These are phyloP conservation scores for Chaetomium cochliodes DNA, from an alignment of 495 filamentous ascomycete species.

Conservation along the genomic window DNA sequence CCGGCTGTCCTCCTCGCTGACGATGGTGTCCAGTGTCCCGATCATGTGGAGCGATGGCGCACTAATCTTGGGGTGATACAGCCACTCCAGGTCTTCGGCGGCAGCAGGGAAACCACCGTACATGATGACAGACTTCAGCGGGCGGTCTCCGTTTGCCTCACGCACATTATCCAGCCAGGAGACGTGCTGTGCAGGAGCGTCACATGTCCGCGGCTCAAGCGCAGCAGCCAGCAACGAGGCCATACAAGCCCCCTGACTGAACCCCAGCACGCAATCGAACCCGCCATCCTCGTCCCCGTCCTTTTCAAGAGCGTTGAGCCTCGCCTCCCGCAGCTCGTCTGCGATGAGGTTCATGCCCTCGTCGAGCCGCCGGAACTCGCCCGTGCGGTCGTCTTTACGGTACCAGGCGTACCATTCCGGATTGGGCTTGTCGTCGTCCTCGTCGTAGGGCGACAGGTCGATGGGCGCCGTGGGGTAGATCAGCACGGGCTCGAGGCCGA, in stretches of 20 bases:
- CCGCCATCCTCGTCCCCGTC: slow-evolving; percentile 44
- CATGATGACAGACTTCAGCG: slow-evolving; percentile 72
- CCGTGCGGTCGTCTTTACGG: slow-evolving; percentile 59
- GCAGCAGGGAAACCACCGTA: slow-evolving; percentile 78
- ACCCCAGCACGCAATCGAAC: slow-evolving; percentile 68
- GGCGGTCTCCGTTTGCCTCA: slow-evolving; percentile 52
- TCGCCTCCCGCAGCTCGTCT: slow-evolving; percentile 43
- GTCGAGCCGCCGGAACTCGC: slow-evolving; percentile 62
- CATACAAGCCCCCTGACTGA: slow-evolving; percentile 67
- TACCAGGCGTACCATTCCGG: slow-evolving; percentile 83
- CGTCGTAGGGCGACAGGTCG: slow-evolving; percentile 43
- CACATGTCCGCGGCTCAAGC: slow-evolving; percentile 59
- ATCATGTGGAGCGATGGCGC: slow-evolving; percentile 83
- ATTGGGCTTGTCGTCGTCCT: slow-evolving; percentile 21
- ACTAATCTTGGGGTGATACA: slow-evolving; percentile 72
- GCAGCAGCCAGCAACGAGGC: slow-evolving; percentile 61
- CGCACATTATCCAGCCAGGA: slow-evolving; percentile 41
- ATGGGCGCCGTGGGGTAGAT: slow-evolving; percentile 62
- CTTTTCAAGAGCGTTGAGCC: slow-evolving; percentile 19
- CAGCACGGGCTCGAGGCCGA: slow-evolving; percentile 56
- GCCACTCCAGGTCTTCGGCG: slow-evolving; percentile 58
- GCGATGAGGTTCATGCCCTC: slow-evolving; percentile 62
- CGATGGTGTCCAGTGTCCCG: slow-evolving; percentile 83
- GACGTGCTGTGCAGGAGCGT: slow-evolving; percentile 35
- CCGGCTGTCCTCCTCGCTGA: slow-evolving; percentile 69